These are phyloP conservation scores for Metarhizium anisopliae DNA, from an alignment of 2,329 filamentous ascomycete genomes.

Conservation along the genomic window DNA sequence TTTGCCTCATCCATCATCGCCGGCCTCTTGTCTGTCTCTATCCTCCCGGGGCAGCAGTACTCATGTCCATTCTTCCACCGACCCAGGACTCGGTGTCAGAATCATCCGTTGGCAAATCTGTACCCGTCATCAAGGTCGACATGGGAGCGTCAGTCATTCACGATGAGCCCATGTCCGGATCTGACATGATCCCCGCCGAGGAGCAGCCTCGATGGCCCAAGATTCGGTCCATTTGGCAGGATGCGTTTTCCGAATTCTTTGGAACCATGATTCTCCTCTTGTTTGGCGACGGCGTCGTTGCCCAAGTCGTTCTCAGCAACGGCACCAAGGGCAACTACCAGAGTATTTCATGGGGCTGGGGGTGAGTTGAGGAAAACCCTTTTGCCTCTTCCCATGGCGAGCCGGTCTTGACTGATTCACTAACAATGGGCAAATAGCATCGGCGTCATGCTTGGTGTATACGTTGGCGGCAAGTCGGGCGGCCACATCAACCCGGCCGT, in stretches of 20 bases:
- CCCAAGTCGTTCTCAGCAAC: constrained; percentile 54
- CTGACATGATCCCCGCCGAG: constrained; percentile 11
- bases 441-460: constrained; percentile 61
- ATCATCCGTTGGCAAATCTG: constrained; percentile 23
- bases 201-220: constrained; percentile 38
- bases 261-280: constrained; percentile 59
- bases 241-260: constrained; percentile 59
- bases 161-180: constrained; percentile 14
- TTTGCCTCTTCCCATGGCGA: background rate
- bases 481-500: constrained; percentile 65
- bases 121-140: constrained; percentile 19
- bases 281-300: constrained; percentile 64
- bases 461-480: constrained; percentile 55
- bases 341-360: constrained; percentile 42
- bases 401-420: background rate
- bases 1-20: background rate
- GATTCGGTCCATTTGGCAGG: constrained; percentile 40
- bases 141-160: constrained; percentile 16
- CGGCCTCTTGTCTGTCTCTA: background rate
- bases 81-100: constrained; percentile 24
- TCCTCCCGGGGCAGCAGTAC: background rate
- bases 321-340: constrained; percentile 38
- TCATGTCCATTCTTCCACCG: constrained; percentile 19
- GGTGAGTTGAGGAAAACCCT: constrained; percentile 23
- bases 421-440: constrained; percentile 28